Percentiles rank a stretch among this genome's conserved stretches.
phyloP scores from a whole-genome alignment of 1,139 yeast species.

The Hyphopichia wangnamkhiaoensis region DNA sequence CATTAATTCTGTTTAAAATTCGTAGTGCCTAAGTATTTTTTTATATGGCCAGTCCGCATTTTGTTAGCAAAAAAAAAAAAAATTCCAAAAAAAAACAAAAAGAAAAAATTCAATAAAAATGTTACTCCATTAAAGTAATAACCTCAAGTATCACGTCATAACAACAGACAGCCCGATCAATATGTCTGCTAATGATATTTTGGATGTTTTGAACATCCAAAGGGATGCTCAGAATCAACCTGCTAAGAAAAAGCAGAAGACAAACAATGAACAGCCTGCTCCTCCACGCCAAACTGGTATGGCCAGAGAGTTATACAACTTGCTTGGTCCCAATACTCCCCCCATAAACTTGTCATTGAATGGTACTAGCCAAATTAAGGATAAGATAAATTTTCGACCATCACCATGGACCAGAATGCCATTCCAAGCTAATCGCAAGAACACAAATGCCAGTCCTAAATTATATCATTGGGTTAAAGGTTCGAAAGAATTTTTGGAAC shows the following conservation, averaged over 20 bases:
- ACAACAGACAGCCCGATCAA: not conserved
- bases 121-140: not conserved
- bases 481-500: slow-evolving; percentile 49
- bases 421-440: slow-evolving; percentile 57
- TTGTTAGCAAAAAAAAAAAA: too few relatives aligned
- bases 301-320: slow-evolving; percentile 85
- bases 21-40: too few relatives aligned
- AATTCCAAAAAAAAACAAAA: not conserved
- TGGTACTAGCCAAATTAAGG: slow-evolving; percentile 55
- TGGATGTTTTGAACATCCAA: slow-evolving; percentile 74
- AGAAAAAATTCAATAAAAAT: not conserved
- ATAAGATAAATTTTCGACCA: slow-evolving; percentile 65
- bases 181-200: slow-evolving; percentile 63
- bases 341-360: slow-evolving; percentile 65
- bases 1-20: not conserved
- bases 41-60: not conserved
- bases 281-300: slow-evolving; percentile 67
- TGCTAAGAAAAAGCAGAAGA: slow-evolving; percentile 41
- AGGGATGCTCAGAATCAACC: slow-evolving; percentile 41
- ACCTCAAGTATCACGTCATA: too few relatives aligned
- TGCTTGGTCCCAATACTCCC: slow-evolving; percentile 91
- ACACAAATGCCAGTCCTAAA: slow-evolving; percentile 45
- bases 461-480: slow-evolving; percentile 91
- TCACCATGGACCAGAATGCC: slow-evolving; percentile 79
- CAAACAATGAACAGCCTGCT: slow-evolving; percentile 21